A percentile compares a stretch with the other conserved stretches of the same genome.
phyloP scores from a whole-genome alignment of 1,284 basidiomycete species.

The Xanthoconium separans region DNA sequence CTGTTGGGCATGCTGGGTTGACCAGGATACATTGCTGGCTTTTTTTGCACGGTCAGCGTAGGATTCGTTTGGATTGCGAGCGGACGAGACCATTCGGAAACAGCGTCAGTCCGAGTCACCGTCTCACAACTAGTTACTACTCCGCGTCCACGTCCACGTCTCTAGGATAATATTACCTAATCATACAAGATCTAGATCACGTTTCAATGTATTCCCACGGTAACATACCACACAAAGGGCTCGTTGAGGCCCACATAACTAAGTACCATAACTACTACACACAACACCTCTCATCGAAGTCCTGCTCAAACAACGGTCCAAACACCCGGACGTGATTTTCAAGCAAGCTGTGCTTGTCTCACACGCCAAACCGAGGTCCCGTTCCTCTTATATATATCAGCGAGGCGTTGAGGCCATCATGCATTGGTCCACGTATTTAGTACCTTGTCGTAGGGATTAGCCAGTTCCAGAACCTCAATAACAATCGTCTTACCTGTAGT shows the following conservation, averaged over 20 bases:
- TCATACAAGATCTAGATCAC: constrained; percentile 31
- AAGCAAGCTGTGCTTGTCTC: constrained; percentile 19
- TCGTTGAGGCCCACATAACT: constrained; percentile 38
- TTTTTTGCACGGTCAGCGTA: constrained; percentile 64
- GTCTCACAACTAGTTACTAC: constrained; percentile 1
- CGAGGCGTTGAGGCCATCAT: constrained; percentile 76
- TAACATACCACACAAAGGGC: constrained; percentile 19
- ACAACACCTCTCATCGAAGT: constrained; percentile 3
- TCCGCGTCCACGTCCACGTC: constrained; percentile 17
- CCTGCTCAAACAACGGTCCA: background rate
- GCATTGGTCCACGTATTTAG: constrained; percentile 35
- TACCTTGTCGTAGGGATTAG: constrained; percentile 43
- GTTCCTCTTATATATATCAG: constrained; percentile 46
- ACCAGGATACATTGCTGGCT: constrained; percentile 17
- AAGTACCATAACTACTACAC: background rate
- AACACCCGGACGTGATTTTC: constrained; percentile 16
- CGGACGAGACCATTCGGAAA: constrained; percentile 39
- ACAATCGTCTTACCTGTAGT: constrained; percentile 63
- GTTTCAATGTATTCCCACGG: constrained; percentile 2
- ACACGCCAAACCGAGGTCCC: constrained; percentile 48
- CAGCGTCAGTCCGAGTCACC: constrained; percentile 25
- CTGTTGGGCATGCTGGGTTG: constrained; percentile 3
- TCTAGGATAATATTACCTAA: constrained; percentile 16
- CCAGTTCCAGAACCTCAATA: constrained; percentile 1
- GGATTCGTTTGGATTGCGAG: constrained; percentile 43